phyloP scores from a whole-genome alignment of 352 stramenopile genomes.

The Pythium myriotylum region DNA sequence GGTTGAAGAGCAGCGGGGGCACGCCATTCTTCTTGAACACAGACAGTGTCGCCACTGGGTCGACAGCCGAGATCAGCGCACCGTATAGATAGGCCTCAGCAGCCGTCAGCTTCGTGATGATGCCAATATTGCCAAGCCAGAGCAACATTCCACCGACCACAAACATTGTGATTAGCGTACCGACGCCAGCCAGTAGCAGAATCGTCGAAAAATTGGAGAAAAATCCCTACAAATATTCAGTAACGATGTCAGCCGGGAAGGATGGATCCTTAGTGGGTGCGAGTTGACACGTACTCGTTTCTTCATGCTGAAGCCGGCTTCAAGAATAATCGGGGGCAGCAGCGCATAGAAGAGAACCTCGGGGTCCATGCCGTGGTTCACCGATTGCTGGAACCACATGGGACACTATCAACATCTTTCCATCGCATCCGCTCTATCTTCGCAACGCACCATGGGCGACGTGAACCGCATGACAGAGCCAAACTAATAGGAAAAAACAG shows the following conservation, averaged over 20 bases:
- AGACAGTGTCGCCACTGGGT: conserved; percentile 92
- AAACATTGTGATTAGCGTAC: conserved; percentile 81
- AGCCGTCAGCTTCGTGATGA: conserved; percentile 83
- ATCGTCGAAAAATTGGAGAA: conserved; percentile 91
- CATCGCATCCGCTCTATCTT: background rate
- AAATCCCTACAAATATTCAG: conserved; percentile 54
- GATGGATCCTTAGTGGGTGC: background rate
- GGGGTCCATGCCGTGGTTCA: conserved; percentile 81
- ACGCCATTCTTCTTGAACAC: conserved; percentile 93
- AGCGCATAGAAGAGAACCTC: conserved; percentile 85
- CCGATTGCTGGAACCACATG: conserved; percentile 52
- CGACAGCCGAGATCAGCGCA: conserved; percentile 92
- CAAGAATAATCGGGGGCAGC: conserved; percentile 83
- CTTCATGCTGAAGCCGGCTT: conserved; percentile 89
- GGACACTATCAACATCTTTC: background rate
- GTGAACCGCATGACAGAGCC: conserved; percentile 74
- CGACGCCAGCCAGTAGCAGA: conserved; percentile 76
- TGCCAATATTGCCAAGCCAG: conserved; percentile 64
- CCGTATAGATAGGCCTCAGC: conserved; percentile 92
- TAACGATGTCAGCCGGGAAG: background rate
- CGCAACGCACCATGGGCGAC: conserved; percentile 59
- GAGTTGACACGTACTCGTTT: conserved; percentile 54
- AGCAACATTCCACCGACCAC: conserved; percentile 78
- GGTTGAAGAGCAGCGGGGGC: conserved; percentile 91
- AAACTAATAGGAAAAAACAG: conserved; percentile 47